phyloP scores from a whole-genome alignment of 176 grass and related monocot genomes.

The Miscanthus lutarioriparius region DNA sequence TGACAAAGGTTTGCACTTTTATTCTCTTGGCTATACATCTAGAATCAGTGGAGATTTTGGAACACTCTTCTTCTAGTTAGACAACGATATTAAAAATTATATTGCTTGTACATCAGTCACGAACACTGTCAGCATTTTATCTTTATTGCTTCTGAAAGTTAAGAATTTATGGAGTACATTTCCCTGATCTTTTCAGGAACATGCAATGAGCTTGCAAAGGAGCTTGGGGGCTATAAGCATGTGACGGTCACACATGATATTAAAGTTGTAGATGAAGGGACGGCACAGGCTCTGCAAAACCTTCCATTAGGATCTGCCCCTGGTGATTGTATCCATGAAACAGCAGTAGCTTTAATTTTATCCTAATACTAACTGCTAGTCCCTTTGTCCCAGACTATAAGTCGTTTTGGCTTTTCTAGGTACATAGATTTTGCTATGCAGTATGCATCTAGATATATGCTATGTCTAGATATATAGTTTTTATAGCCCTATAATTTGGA shows the following conservation, averaged over 20 bases:
- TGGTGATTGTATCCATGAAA: slow-evolving; percentile 84
- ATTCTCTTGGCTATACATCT: neutral
- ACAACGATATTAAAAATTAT: neutral
- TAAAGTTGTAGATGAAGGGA: slow-evolving; percentile 66
- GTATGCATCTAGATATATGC: neutral
- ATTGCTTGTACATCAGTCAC: neutral
- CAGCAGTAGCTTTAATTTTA: slow-evolving; percentile 12
- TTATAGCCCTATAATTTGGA: neutral
- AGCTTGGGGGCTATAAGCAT: slow-evolving; percentile 87
- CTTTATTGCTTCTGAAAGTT: slow-evolving; percentile 18
- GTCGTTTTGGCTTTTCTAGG: neutral
- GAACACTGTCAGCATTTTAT: neutral
- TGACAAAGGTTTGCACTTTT: neutral
- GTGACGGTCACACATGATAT: slow-evolving; percentile 64
- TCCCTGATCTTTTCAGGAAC: slow-evolving; percentile 54
- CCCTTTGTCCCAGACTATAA: neutral
- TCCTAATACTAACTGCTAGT: neutral
- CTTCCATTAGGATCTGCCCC: slow-evolving; percentile 62
- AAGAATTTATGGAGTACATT: slow-evolving; percentile 2
- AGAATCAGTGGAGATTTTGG: neutral
- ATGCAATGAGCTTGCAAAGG: slow-evolving; percentile 73
- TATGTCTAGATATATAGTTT: neutral
- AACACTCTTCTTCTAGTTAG: neutral
- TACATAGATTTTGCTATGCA: neutral
- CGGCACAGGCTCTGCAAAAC: slow-evolving; percentile 53